Evolutionary conservation across 768 basidiomycete genomes (phyloP), one percentile per base, ranked within the genome.

Genomic region (Boletus pseudopeckii): DNA sequence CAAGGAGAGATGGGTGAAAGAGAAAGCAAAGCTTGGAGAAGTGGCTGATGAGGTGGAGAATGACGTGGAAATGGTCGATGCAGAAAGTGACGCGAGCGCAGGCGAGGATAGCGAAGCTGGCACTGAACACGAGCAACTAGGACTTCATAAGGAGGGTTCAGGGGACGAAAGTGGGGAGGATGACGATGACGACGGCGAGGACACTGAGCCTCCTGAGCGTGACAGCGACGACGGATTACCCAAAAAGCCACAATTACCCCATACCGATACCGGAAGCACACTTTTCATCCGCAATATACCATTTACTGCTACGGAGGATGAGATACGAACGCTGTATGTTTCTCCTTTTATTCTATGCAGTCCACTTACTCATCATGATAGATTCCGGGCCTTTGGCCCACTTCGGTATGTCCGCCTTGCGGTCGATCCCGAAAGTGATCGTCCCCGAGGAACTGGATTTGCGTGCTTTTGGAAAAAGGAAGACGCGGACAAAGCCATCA

Each of bases 381-480:
- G 95, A 28, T 97, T 99, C 75, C 88, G 93, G 22, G 73, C 84
- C 1, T 98, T 95, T 67, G 97, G 97, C 0, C 86, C 92, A 5
- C 76, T 99, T 17, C 88, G 94, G 22, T 99, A 98, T 67, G 94
- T 90, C 5, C 84, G 92, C 20, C 90, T 98, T 48, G 89, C 95
- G 0, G 75, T 93, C 71, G 97, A 98, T 60, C 77, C 75, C 7
- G 82, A 77, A 2, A 92, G 87, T 1, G 91, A 87, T 17, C 86
- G 94, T 43, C 93, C 96, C 22, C 80, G 93, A 43, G 97, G 97
- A 24, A 96, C 94, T 7, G 97, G 94, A 4, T 99, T 99, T 66
- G 93, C 87, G 2, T 98, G 94, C 68, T 98, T 96, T 73, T 98
- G 96, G 94, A 92, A 95, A 53, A 84, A 80, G 55, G 89, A 85